Conservation (phyloP, 2,329 filamentous ascomycete genomes). For the Hypomyces perniciosus region DNA sequence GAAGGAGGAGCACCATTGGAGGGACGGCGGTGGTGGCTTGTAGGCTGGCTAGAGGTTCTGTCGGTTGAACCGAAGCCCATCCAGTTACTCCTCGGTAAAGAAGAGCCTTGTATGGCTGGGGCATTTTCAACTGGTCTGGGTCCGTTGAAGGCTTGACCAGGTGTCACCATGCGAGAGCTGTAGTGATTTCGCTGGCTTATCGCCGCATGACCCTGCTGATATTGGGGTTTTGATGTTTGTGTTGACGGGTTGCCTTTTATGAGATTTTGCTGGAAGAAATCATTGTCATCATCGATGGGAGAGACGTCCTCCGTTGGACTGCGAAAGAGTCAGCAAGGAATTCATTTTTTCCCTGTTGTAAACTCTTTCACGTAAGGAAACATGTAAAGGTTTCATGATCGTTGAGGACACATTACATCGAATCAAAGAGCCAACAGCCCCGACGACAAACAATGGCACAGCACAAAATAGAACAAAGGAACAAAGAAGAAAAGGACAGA, state of each 20-base stretch:
- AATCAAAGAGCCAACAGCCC: too few relatives aligned
- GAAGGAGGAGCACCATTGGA: constrained; percentile 17
- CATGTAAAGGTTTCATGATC: too few relatives aligned
- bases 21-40: neutral
- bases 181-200: neutral
- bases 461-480: neutral
- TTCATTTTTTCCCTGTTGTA: too few relatives aligned
- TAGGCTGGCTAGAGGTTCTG: neutral
- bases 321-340: neutral
- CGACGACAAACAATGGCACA: neutral
- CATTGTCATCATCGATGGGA: constrained; percentile 44
- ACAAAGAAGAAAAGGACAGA: neutral
- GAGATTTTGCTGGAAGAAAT: constrained; percentile 28
- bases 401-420: too few relatives aligned
- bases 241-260: constrained; percentile 15
- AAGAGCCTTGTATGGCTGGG: neutral
- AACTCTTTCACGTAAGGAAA: too few relatives aligned
- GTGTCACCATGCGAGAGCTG: constrained; percentile 14
- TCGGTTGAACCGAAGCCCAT: neutral
- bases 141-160: neutral
- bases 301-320: constrained; percentile 37
- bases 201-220: constrained; percentile 5
- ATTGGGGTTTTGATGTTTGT: constrained; percentile 12
- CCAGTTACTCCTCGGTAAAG: constrained; percentile 1
- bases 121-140: neutral